A percentile compares a stretch with the other conserved stretches of the same genome.
Conservation (phyloP, 495 filamentous ascomycete species). For the Articulospora tetracladia region DNA sequence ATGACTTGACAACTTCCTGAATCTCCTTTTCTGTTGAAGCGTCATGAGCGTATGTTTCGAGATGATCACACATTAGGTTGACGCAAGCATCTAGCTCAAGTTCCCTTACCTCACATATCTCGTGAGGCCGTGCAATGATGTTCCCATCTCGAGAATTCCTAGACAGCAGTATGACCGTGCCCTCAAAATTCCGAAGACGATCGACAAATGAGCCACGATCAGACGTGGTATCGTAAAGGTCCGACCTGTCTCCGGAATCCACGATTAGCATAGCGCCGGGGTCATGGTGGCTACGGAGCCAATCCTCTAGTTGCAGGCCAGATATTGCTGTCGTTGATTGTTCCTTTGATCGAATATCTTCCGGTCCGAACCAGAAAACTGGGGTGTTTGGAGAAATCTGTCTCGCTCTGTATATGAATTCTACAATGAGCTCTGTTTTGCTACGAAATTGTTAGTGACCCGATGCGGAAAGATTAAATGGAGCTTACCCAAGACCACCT, state of each 20-base stretch:
- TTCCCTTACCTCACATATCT: not conserved
- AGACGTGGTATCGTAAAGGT: not conserved
- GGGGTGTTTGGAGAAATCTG: slow-evolving; percentile 7
- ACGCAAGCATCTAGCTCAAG: slow-evolving; percentile 3
- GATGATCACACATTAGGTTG: not conserved
- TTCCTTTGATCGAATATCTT: slow-evolving; percentile 5
- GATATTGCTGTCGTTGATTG: not conserved
- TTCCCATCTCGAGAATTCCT: slow-evolving; percentile 4
- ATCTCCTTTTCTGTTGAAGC: not conserved
- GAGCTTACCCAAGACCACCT: slow-evolving; percentile 12
- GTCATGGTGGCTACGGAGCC: not conserved
- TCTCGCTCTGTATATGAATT: slow-evolving; percentile 8
- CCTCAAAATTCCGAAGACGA: not conserved
- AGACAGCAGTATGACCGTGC: slow-evolving; percentile 9
- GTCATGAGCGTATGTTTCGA: not conserved
- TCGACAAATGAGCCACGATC: not conserved
- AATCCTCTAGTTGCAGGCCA: slow-evolving; percentile 8
- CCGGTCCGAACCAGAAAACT: slow-evolving; percentile 11
- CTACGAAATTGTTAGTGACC: not conserved
- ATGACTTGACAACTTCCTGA: slow-evolving; percentile 1
- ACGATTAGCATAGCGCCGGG: slow-evolving; percentile 4
- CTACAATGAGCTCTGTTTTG: slow-evolving; percentile 12
- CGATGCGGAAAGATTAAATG: not conserved
- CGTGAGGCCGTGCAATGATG: not conserved
- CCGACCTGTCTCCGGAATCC: slow-evolving; percentile 7